Conservation (phyloP, 352 stramenopile genomes). For the Phytophthora macrochlamydospora region DNA sequence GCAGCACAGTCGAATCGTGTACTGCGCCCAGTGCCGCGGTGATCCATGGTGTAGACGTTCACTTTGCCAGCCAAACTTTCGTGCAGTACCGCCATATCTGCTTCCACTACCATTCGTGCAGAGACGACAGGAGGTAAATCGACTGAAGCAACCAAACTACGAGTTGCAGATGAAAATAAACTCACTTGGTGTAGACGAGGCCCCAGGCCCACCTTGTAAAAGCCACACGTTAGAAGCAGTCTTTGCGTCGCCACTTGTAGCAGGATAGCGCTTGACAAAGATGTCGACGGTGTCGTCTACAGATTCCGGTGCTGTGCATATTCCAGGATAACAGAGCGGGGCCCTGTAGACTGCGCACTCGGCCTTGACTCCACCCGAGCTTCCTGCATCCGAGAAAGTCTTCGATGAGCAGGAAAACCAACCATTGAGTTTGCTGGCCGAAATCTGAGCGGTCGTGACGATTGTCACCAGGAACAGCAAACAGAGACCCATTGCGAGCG, state of each 20-base stretch:
- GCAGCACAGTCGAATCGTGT: constrained; percentile 47
- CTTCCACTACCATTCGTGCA: constrained; percentile 33
- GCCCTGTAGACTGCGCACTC: constrained; percentile 41
- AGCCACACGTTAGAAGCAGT: constrained; percentile 47
- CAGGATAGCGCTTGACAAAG: constrained; percentile 49
- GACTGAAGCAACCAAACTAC: not conserved
- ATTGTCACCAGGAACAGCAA: not conserved
- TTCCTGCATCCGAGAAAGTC: constrained; percentile 32
- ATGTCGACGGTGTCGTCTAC: constrained; percentile 33
- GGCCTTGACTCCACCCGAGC: constrained; percentile 8
- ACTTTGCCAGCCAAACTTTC: constrained; percentile 31
- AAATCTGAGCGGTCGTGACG: not conserved
- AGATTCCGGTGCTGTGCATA: constrained; percentile 19
- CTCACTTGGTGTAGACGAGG: constrained; percentile 38
- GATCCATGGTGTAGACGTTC: constrained; percentile 65
- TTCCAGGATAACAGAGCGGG: constrained; percentile 40
- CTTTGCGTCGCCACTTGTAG: constrained; percentile 14
- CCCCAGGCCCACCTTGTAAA: constrained; percentile 46
- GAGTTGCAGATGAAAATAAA: not conserved
- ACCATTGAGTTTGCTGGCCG: constrained; percentile 23
- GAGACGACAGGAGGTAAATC: not conserved
- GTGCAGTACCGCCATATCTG: constrained; percentile 37
- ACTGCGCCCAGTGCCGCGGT: constrained; percentile 54
- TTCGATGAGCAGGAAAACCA: constrained; percentile 38
- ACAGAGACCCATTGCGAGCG: too few species aligned